phyloP scores from a whole-genome alignment of 352 stramenopile species.

The Aphanomyces invadans region DNA sequence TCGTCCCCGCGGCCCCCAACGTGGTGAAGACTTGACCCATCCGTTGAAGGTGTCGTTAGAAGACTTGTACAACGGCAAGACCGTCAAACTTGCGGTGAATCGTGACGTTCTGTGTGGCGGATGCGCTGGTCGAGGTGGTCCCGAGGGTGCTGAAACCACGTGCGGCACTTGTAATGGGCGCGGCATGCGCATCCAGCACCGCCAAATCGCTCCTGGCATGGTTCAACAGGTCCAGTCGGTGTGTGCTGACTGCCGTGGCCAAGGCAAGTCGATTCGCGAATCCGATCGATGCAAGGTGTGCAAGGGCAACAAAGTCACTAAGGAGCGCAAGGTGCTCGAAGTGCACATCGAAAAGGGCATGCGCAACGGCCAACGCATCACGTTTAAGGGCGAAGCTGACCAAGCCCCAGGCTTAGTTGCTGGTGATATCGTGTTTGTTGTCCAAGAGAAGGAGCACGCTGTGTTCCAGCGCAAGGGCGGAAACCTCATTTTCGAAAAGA shows the following conservation, averaged over 20 bases:
- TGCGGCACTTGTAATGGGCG: conserved; percentile 93
- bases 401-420: conserved; percentile 88
- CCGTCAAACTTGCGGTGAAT: conserved; percentile 94
- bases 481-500: conserved; percentile 95
- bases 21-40: conserved; percentile 93
- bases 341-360: conserved; percentile 98
- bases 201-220: conserved; percentile 97
- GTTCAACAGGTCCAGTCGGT: conserved; percentile 96
- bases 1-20: conserved; percentile 80
- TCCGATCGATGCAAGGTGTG: conserved; percentile 89
- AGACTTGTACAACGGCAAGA: conserved; percentile 99
- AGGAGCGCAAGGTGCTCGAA: conserved; percentile 97
- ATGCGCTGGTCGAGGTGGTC: conserved; percentile 86
- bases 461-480: conserved; percentile 95
- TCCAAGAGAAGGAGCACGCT: conserved; percentile 95
- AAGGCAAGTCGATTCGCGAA: conserved; percentile 93
- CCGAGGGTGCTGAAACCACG: conserved; percentile 87
- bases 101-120: conserved; percentile 86
- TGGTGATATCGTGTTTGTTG: conserved; percentile 96
- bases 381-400: conserved; percentile 94
- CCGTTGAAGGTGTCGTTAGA: conserved; percentile 95
- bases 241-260: conserved; percentile 90
- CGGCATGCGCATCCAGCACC: conserved; percentile 91
- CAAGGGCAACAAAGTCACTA: conserved; percentile 91
- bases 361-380: conserved; percentile 95